Percentiles rank a stretch among this genome's conserved stretches.
Conservation (phyloP, 352 stramenopile genomes). For the Globisporangium megalacanthum region DNA sequence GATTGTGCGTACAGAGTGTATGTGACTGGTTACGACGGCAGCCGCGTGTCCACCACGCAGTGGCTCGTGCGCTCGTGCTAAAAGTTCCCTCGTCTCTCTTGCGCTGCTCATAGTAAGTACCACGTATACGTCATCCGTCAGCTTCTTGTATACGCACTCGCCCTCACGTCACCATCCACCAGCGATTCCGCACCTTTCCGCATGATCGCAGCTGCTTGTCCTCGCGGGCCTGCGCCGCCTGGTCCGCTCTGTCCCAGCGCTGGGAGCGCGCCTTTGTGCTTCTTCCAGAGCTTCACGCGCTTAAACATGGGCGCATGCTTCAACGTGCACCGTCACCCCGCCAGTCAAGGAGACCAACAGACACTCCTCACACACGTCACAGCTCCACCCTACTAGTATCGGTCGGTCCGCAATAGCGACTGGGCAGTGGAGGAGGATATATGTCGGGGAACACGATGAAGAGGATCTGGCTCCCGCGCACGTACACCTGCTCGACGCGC, state of each 20-base stretch:
- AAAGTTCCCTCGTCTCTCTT: slow-evolving; percentile 49
- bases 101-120: slow-evolving; percentile 20
- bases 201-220: slow-evolving; percentile 76
- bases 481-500: slow-evolving; percentile 77
- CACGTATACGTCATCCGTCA: not conserved
- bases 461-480: slow-evolving; percentile 82
- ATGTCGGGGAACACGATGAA: slow-evolving; percentile 88
- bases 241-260: slow-evolving; percentile 61
- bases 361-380: too few species aligned
- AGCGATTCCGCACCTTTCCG: slow-evolving; percentile 43
- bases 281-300: slow-evolving; percentile 86
- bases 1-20: not conserved
- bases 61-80: slow-evolving; percentile 10
- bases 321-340: slow-evolving; percentile 39
- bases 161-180: not conserved
- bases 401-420: not conserved
- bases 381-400: not conserved
- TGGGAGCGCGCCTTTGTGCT: slow-evolving; percentile 74
- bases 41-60: too few species aligned
- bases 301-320: slow-evolving; percentile 88
- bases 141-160: not conserved
- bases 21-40: too few species aligned
- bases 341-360: slow-evolving; percentile 18
- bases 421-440: slow-evolving; percentile 55
- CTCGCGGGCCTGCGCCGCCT: slow-evolving; percentile 50